A percentile compares a stretch with the other conserved stretches of the same genome.
These are phyloP conservation scores for Marsdenia floribunda DNA, from an alignment of 257 asterid species.

Conservation along the genomic window DNA sequence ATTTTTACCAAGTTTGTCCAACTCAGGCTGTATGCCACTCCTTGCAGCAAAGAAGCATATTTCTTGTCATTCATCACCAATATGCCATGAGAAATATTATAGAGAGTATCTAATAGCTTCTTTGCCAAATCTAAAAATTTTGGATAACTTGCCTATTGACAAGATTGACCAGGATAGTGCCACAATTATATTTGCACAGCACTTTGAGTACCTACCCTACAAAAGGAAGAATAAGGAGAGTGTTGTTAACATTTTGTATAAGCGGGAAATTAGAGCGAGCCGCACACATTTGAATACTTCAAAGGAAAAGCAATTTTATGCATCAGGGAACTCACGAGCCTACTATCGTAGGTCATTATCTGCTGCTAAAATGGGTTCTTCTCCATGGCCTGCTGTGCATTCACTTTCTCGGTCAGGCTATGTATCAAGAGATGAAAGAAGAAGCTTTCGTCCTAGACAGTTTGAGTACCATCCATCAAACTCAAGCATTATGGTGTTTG, in stretches of 20 bases:
- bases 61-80: constrained; percentile 67
- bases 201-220: constrained; percentile 81
- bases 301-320: constrained; percentile 25
- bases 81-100: constrained; percentile 82
- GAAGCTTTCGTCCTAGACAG: constrained; percentile 81
- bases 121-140: constrained; percentile 55
- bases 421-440: constrained; percentile 52
- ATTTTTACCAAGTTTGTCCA: constrained; percentile 31
- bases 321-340: constrained; percentile 45
- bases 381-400: constrained; percentile 65
- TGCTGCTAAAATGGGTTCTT: constrained; percentile 85
- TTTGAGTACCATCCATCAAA: constrained; percentile 95
- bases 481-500: constrained; percentile 90
- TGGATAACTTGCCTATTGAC: constrained; percentile 67
- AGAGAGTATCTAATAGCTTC: constrained; percentile 84
- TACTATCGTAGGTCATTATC: constrained; percentile 75
- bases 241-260: constrained; percentile 53
- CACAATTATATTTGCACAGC: constrained; percentile 35
- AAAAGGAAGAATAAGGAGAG: constrained; percentile 54
- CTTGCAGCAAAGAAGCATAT: constrained; percentile 40
- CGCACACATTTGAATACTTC: constrained; percentile 35
- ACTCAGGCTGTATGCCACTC: constrained; percentile 25
- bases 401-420: constrained; percentile 52
- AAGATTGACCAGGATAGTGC: constrained; percentile 61
- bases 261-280: constrained; percentile 66